Conservation (phyloP, 257 asterid genomes). For the Plantago ovata region DNA sequence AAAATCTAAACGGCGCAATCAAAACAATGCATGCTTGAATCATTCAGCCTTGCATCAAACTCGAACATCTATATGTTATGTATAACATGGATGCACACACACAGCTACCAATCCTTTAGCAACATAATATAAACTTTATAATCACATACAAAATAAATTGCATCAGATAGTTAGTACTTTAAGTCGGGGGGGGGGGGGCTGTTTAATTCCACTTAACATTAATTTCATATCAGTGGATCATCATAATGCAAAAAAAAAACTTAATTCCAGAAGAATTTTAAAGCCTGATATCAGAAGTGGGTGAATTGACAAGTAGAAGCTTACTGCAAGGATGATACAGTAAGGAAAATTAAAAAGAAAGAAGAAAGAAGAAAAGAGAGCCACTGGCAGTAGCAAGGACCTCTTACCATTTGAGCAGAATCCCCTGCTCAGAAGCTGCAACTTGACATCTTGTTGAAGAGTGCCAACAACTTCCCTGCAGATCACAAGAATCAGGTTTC, state of each 20-base stretch:
- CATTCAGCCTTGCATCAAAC: background rate
- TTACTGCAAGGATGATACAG: no score
- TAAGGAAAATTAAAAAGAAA: no score
- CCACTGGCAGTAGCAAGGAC: slow-evolving; percentile 4
- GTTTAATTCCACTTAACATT: no score
- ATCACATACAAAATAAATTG: background rate
- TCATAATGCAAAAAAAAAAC: no score
- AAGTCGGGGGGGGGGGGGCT: no score
- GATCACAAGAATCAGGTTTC: slow-evolving; percentile 15
- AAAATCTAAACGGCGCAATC: no score
- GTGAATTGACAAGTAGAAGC: no score
- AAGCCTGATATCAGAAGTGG: no score
- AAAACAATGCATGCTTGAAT: background rate
- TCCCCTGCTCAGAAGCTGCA: slow-evolving; percentile 49
- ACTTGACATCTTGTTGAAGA: slow-evolving; percentile 28
- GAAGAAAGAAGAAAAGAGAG: slow-evolving; percentile 12
- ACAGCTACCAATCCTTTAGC: background rate
- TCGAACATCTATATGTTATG: background rate
- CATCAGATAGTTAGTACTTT: no score
- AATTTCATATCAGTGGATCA: no score
- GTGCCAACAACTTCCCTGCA: slow-evolving; percentile 43
- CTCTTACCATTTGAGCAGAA: slow-evolving; percentile 75
- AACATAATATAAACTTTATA: background rate
- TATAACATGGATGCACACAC: background rate
- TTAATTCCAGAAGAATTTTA: no score